Base-by-base conservation (phyloP, 2,329 filamentous ascomycete genomes). In the Biscogniauxia sp. region DNA sequence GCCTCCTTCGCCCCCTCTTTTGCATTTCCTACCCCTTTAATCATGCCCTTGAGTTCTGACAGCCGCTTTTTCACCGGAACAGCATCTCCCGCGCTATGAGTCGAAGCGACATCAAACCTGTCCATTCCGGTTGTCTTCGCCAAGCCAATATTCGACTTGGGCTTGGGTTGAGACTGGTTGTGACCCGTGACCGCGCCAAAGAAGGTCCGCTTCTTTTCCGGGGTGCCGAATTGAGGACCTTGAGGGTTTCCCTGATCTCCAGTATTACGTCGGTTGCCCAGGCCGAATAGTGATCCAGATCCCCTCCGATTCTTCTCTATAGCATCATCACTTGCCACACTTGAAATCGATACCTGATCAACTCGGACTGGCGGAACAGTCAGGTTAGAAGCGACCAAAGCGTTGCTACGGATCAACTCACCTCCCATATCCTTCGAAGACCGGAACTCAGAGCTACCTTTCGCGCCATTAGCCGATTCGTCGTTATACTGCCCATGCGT, bases 401-500 rank as follows among this genome's bases (percentile, higher is more conserved):
- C 64, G 7, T 70, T 72, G 6, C 69, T 69, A 5, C 74, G 73
- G 17, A 71, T 69, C 51, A 83, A 73, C 57, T 78, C 77, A 56
- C 76, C 78, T 2, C 81, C 79, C 56, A 84, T 74, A 17, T 82
- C 81, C 63, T 82, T 84, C 63, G 86, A 80, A n/a, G 66, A 56
- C 19, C 23, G 51, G 85, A 70, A 20, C 73, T 78, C 11, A 77
- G 80, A 59, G 20, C 59, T 37, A 6, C 75, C 77, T 26, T 74
- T 76, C 15, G 63, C 67, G 8, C 73, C 73, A 20, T 75, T 74
- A 1, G 72, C 71, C 8, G 77, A 72, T 61, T 74, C 76, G 53
- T 80, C 77, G n/a, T 70, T 73, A 13, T 72, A 72, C 19, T 78
- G 77, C 1, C 76, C 71, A 37, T 76, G 76, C 15, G 80, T 76